Evolutionary conservation across 2,329 filamentous ascomycete species (phyloP).

Genomic region (Helotiales sp.): DNA sequence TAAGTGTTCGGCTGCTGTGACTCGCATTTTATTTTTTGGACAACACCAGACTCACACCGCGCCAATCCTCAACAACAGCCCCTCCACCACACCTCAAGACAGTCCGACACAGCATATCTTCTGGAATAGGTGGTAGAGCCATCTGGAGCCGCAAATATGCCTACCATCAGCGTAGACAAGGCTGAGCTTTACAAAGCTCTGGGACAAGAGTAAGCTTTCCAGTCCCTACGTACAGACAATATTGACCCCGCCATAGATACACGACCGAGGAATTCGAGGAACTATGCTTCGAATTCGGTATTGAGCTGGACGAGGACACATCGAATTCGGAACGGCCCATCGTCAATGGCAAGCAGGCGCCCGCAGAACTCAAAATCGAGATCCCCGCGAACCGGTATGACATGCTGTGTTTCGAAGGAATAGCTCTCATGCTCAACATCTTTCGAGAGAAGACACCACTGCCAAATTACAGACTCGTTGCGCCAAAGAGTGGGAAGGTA

Average conservation of each 20-base stretch:
- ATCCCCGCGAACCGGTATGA: constrained; percentile 94
- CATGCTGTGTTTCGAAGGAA: constrained; percentile 97
- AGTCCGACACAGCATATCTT: background rate
- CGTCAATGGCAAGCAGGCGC: constrained; percentile 80
- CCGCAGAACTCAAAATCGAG: constrained; percentile 95
- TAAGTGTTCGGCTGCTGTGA: constrained; percentile 12
- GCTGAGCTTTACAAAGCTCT: constrained; percentile 92
- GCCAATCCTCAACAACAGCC: constrained; percentile 26
- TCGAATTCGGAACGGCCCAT: constrained; percentile 64
- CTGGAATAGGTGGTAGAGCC: constrained; percentile 19
- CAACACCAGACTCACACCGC: constrained; percentile 31
- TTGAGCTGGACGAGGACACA: constrained; percentile 92
- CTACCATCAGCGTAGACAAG: constrained; percentile 96
- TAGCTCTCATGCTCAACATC: constrained; percentile 93
- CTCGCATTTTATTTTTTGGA: constrained; percentile 24
- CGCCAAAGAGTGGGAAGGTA: constrained; percentile 73
- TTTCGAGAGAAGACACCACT: constrained; percentile 78
- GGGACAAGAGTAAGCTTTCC: constrained; percentile 74
- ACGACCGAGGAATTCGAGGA: constrained; percentile 96
- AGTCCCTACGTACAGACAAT: constrained; percentile 32
- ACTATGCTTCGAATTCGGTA: constrained; percentile 94
- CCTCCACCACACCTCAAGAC: background rate
- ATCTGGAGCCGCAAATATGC: constrained; percentile 65
- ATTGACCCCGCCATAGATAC: constrained; percentile 60
- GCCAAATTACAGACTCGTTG: constrained; percentile 79